Base-by-base conservation (phyloP, 441 rosid species). In the Adansonia madagascariensis region DNA sequence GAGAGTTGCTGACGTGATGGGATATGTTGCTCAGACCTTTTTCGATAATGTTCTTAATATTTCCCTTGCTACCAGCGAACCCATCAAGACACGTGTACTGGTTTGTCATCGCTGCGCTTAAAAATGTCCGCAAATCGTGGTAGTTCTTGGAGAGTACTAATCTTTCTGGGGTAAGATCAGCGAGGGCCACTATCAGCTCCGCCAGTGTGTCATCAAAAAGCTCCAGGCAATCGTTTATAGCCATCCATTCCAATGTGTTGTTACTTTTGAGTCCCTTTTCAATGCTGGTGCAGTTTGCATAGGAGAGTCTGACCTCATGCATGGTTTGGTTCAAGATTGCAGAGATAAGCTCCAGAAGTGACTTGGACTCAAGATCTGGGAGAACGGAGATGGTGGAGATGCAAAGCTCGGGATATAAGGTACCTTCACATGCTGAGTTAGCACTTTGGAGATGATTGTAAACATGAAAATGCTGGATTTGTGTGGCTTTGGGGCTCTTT, bases 41-140 rank as follows among this genome's bases (percentile, higher is more conserved):
- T 78, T 85, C 62, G 71, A 90, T 76, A 1, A 43, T 46, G 6
- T 78, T 78, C 55, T 84, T 78, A 3, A 84, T 80, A 6, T 73
- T 47, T 39, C 76, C 77, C 15, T 80, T 75, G 76, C 85, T 77
- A 73, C 72, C 79, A 15, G 86, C 81, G 11, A 90, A 87, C 31
- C 92, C 92, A 52, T 88, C 91, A 6, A 90, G 89, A 66, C 94
- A 88, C 15, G 92, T 88, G 82, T 88, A 79, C 73, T 88, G 90
- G 75, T 88, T 87, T 31, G 90, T 88, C 89, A 86, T 78, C 57
- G 88, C 87, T 65, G 85, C 92, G 81, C 92, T 87, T n/a, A 88
- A 78, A 15, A 86, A 57, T 55, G 88, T 87, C 70, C 79, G 83
- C 78, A 88, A 62, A 66, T 85, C 79, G 67, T 83, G 77, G 80